Percentiles rank a stretch among this genome's conserved stretches.
Evolutionary conservation across 1,284 basidiomycete genomes (phyloP).

Genomic region (Tylopilus sp.): DNA sequence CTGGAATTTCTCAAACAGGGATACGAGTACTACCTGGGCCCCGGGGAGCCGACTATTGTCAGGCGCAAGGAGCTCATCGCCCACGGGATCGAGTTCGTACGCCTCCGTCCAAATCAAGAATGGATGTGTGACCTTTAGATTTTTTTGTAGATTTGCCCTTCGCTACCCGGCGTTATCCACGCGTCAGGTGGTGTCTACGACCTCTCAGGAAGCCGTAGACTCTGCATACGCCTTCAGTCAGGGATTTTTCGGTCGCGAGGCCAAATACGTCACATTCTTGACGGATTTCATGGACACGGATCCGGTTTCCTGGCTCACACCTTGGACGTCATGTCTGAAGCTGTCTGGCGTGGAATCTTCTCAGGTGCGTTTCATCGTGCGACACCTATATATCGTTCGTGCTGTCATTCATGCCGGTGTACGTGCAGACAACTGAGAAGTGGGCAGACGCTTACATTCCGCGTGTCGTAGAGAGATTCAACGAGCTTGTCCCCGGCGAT

Average conservation of each 20-base stretch:
- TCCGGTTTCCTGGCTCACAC: constrained; percentile 36
- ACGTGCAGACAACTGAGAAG: constrained; percentile 25
- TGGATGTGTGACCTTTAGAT: constrained; percentile 1
- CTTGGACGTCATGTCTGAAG: constrained; percentile 14
- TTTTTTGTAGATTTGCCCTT: constrained; percentile 19
- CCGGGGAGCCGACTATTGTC: constrained; percentile 17
- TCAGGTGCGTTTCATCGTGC: not conserved
- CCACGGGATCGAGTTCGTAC: constrained; percentile 19
- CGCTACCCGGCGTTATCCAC: constrained; percentile 26
- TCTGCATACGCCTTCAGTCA: constrained; percentile 18
- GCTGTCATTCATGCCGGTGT: not conserved
- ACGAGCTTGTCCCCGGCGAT: constrained; percentile 35
- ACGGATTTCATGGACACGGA: constrained; percentile 23
- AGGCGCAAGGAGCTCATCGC: constrained; percentile 21
- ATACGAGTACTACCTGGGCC: constrained; percentile 33
- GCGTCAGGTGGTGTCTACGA: constrained; percentile 37
- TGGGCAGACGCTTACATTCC: constrained; percentile 43
- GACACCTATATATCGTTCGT: too few relatives aligned
- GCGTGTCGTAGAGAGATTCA: constrained; percentile 39
- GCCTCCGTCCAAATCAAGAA: not conserved
- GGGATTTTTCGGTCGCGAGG: constrained; percentile 14
- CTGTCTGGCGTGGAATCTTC: not conserved
- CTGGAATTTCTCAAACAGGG: constrained; percentile 42
- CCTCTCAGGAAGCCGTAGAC: constrained; percentile 32
- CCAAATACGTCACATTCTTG: constrained; percentile 12